Evolutionary conservation across 1,284 basidiomycete genomes (phyloP).

Genomic region (Sanguinoderma infundibulare): DNA sequence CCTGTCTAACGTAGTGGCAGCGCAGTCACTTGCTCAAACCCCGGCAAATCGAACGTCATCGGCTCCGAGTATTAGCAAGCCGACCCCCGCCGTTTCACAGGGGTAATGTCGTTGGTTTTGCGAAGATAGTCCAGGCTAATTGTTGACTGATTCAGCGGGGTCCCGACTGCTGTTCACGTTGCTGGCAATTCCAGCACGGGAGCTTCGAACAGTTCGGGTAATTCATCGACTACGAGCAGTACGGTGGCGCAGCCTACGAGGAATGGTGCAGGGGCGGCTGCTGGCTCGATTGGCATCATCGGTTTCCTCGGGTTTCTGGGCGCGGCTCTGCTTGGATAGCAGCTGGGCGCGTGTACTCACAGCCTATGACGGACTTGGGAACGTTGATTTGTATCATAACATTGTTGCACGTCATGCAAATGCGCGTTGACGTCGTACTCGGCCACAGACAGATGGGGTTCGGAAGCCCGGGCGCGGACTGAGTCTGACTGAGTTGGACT

Average conservation of each 20-base stretch:
- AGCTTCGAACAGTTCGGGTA: background rate
- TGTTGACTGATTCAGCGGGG: background rate
- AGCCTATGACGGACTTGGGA: slow-evolving; percentile 8
- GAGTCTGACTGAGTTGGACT: too few relatives aligned
- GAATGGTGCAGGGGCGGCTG: slow-evolving; percentile 18
- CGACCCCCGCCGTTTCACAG: background rate
- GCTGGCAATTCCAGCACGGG: background rate
- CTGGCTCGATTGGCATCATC: slow-evolving; percentile 20
- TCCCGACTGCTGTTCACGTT: background rate
- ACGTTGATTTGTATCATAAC: slow-evolving; percentile 14
- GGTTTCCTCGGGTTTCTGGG: slow-evolving; percentile 20
- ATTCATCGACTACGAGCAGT: background rate
- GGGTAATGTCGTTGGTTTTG: background rate
- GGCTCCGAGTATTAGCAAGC: background rate
- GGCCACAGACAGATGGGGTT: background rate
- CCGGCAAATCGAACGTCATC: slow-evolving; percentile 1
- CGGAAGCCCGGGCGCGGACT: background rate
- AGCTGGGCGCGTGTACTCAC: background rate
- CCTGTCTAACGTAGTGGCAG: background rate
- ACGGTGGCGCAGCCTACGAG: slow-evolving; percentile 1
- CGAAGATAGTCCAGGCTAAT: background rate
- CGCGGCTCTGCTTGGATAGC: slow-evolving; percentile 17
- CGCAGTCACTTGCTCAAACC: slow-evolving; percentile 1
- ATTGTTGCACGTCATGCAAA: slow-evolving; percentile 1
- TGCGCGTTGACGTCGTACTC: background rate